These are phyloP conservation scores for Kodamaea derodonti DNA, from an alignment of 1,139 yeast genomes.

Conservation along the genomic window DNA sequence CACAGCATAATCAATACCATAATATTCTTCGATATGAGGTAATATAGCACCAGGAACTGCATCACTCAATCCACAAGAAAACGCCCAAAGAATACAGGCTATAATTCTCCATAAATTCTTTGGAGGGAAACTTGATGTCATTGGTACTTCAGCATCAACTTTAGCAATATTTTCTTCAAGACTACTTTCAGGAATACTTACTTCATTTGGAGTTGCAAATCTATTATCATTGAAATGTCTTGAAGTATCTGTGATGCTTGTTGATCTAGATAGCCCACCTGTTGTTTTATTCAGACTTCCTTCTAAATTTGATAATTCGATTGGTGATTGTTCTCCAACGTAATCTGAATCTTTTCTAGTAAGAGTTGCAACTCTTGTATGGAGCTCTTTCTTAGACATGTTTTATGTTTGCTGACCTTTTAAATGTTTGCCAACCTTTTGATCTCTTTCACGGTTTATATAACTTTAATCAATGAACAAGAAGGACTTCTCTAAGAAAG, in stretches of 20 bases:
- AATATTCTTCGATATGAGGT: constrained; percentile 38
- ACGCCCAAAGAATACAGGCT: constrained; percentile 40
- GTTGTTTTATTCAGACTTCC: background rate
- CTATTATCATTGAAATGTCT: background rate
- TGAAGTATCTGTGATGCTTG: background rate
- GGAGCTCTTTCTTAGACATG: constrained; percentile 1
- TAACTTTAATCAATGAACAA: too few relatives aligned
- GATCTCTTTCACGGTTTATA: too few relatives aligned
- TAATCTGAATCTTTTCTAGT: constrained; percentile 1
- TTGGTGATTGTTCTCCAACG: background rate
- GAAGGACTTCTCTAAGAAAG: too few relatives aligned
- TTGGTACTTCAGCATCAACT: constrained; percentile 6
- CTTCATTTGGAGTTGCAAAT: background rate
- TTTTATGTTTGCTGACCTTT: background rate
- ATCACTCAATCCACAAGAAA: constrained; percentile 35
- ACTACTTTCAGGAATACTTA: background rate
- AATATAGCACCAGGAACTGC: constrained; percentile 48
- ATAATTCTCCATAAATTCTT: constrained; percentile 39
- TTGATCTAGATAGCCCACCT: background rate
- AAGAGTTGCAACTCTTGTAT: constrained; percentile 2
- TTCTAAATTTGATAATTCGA: background rate
- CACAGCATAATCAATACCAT: constrained; percentile 32
- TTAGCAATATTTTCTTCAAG: background rate
- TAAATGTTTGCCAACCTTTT: too few relatives aligned
- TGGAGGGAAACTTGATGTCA: constrained; percentile 39